Conservation (phyloP, 768 basidiomycete genomes). For the Peribolospora kevripleyi region DNA sequence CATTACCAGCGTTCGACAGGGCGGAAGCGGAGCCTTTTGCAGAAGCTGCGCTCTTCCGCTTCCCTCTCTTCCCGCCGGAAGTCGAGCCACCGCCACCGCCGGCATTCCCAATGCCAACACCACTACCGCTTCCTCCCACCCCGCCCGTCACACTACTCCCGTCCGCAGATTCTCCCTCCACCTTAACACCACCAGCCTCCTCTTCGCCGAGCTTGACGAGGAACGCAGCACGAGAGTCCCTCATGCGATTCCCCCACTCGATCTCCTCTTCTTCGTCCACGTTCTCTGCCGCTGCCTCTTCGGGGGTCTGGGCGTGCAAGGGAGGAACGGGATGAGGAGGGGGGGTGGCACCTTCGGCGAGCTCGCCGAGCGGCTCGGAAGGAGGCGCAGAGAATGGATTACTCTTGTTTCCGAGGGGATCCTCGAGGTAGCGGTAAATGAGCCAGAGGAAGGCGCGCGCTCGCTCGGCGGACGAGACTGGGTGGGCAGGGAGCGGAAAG, state of each 20-base stretch:
- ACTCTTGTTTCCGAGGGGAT: slow-evolving; percentile 28
- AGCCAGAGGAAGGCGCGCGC: slow-evolving; percentile 64
- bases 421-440: slow-evolving; percentile 54
- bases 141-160: not conserved
- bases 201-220: slow-evolving; percentile 15
- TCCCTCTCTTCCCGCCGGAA: too few relatives aligned
- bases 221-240: slow-evolving; percentile 41
- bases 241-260: slow-evolving; percentile 54
- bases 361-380: not conserved
- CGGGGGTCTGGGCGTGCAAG: slow-evolving; percentile 13
- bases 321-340: slow-evolving; percentile 7
- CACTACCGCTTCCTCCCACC: too few relatives aligned
- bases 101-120: too few relatives aligned
- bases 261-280: slow-evolving; percentile 53
- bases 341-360: slow-evolving; percentile 20
- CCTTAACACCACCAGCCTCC: slow-evolving; percentile 6
- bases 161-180: not conserved
- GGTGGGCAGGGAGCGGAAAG: not conserved
- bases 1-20: too few relatives aligned
- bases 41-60: too few relatives aligned
- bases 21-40: too few relatives aligned
- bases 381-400: slow-evolving; percentile 6
- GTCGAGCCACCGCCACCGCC: too few relatives aligned
- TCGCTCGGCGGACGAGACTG: slow-evolving; percentile 42
- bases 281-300: slow-evolving; percentile 41